phyloP scores from a whole-genome alignment of 2,329 filamentous ascomycete genomes.

The Botrytis byssoidea region DNA sequence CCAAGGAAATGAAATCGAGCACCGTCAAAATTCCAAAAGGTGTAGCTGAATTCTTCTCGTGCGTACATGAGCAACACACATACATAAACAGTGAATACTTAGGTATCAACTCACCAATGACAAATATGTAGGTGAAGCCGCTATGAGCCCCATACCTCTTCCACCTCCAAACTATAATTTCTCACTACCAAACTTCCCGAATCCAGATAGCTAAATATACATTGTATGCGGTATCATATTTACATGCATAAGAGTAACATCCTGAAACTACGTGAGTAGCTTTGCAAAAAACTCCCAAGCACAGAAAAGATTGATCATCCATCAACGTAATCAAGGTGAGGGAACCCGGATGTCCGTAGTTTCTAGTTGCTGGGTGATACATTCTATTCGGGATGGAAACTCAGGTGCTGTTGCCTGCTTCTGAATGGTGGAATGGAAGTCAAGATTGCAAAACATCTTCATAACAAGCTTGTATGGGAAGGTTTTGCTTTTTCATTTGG shows the following conservation, averaged over 20 bases:
- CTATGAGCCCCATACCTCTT: neutral
- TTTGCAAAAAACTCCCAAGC: accelerated
- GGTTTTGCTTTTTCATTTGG: neutral
- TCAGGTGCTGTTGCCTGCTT: neutral
- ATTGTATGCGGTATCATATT: neutral
- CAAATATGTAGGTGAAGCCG: neutral
- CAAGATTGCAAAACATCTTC: neutral
- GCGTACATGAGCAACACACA: neutral
- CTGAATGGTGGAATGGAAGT: neutral
- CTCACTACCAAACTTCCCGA: neutral
- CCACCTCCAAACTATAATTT: neutral
- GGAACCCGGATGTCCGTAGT: neutral
- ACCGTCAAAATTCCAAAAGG: neutral
- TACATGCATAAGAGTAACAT: neutral
- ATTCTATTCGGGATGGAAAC: neutral
- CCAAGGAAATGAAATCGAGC: neutral
- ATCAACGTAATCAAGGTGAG: neutral
- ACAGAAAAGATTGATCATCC: neutral
- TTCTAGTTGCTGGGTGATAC: neutral
- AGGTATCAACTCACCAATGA: neutral
- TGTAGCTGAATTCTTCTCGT: neutral
- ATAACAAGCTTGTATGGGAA: neutral
- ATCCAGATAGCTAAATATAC: neutral
- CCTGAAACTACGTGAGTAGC: neutral
- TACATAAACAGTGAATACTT: neutral